Evolutionary conservation across 2,329 filamentous ascomycete genomes (phyloP).

Genomic region (Tolypocladium amazonense): DNA sequence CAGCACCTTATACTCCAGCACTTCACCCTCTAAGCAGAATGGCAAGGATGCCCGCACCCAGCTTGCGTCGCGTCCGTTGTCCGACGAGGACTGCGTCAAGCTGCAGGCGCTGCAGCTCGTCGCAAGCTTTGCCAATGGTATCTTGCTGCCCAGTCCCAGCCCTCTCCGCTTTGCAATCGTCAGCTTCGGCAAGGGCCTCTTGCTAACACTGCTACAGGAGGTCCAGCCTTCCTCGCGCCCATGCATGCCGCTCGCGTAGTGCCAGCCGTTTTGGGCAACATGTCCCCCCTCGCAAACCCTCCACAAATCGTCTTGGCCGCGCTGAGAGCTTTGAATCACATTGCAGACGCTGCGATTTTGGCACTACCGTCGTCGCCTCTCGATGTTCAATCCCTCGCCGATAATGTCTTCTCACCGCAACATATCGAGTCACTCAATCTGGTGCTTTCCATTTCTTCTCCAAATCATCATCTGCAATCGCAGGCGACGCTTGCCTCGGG

Average conservation of each 20-base stretch:
- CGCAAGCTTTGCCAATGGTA: conserved; percentile 76
- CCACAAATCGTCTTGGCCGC: conserved; percentile 61
- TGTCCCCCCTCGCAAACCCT: conserved; percentile 55
- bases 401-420: conserved; percentile 52
- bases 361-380: conserved; percentile 38
- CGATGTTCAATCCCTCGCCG: conserved; percentile 43
- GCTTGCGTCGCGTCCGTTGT: conserved; percentile 27
- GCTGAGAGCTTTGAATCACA: conserved; percentile 61
- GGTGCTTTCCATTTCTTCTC: conserved; percentile 52
- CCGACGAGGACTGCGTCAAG: conserved; percentile 55
- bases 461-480: conserved; percentile 41
- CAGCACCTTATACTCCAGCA: conserved; percentile 29
- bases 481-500: conserved; percentile 51
- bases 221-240: conserved; percentile 66
- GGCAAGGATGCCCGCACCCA: conserved; percentile 27
- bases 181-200: neutral
- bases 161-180: too few relatives aligned
- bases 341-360: conserved; percentile 54
- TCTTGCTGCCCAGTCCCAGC: conserved; percentile 10
- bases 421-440: conserved; percentile 51
- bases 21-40: conserved; percentile 21
- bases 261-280: conserved; percentile 57
- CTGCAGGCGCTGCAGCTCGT: conserved; percentile 79
- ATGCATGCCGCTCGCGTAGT: conserved; percentile 59
- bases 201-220: conserved; percentile 49